Conservation (phyloP, 306 rosid genomes). For the Arachis stenosperma region DNA sequence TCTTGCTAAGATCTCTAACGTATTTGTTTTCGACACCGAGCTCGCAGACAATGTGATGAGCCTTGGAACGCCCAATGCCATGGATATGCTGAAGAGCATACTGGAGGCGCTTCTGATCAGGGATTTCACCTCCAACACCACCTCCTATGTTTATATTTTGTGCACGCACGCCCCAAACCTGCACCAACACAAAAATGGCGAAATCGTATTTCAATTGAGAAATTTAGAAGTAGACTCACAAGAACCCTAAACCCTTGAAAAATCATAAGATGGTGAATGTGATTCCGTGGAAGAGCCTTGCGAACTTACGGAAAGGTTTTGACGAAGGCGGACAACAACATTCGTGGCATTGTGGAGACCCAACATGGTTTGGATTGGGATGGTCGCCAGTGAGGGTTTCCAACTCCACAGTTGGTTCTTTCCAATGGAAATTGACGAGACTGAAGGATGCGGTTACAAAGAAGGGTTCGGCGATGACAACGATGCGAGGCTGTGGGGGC, state of each 20-base stretch:
- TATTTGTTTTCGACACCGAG: conserved; percentile 66
- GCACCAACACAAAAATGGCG: conserved; percentile 28
- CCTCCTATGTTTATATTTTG: conserved; percentile 65
- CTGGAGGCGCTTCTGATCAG: conserved; percentile 65
- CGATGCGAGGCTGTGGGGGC: too few relatives aligned
- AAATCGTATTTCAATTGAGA: neutral
- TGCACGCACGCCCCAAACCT: conserved; percentile 50
- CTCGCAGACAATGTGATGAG: conserved; percentile 65
- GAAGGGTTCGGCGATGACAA: too few relatives aligned
- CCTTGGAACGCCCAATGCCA: conserved; percentile 67
- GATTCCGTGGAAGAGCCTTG: neutral
- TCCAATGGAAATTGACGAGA: too few relatives aligned
- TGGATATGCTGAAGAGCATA: conserved; percentile 69
- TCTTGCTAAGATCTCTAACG: conserved; percentile 69
- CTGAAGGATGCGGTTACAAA: too few relatives aligned
- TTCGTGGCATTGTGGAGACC: conserved; percentile 40
- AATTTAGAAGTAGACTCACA: too few relatives aligned
- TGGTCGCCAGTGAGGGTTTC: neutral
- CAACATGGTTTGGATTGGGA: conserved; percentile 30
- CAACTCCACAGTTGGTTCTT: neutral
- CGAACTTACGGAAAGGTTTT: conserved; percentile 51
- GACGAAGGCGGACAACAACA: conserved; percentile 47
- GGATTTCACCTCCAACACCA: conserved; percentile 77
- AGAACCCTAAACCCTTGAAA: too few relatives aligned
- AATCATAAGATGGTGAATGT: neutral